These are phyloP conservation scores for Colletotrichum incanum DNA, from an alignment of 2,329 filamentous ascomycete genomes.

Conservation along the genomic window DNA sequence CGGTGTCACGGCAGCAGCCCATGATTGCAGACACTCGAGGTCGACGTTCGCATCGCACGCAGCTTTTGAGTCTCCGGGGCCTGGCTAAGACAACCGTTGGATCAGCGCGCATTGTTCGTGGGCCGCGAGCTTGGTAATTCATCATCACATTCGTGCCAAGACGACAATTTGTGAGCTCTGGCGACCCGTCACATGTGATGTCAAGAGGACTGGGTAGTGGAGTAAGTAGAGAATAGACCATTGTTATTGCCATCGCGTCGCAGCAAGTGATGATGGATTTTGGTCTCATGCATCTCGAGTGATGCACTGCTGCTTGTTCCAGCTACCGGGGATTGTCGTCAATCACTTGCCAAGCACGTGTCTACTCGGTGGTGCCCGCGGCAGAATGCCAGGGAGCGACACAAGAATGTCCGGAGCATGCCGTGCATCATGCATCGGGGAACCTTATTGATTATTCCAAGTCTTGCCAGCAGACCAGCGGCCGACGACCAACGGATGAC, in stretches of 20 bases:
- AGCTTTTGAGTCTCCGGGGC: not conserved
- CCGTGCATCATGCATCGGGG: not conserved
- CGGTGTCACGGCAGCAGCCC: not conserved
- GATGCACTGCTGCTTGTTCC: not conserved
- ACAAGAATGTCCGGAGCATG: not conserved
- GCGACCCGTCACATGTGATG: not conserved
- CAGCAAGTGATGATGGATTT: not conserved
- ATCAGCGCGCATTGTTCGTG: not conserved
- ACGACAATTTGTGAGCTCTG: not conserved
- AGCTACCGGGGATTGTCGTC: not conserved
- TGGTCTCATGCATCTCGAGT: not conserved
- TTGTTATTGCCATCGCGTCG: not conserved
- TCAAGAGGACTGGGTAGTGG: not conserved
- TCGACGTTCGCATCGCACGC: not conserved
- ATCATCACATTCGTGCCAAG: not conserved
- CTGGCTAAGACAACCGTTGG: not conserved
- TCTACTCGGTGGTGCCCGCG: not conserved
- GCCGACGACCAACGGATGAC: not conserved
- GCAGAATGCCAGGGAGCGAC: not conserved
- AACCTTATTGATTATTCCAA: not conserved
- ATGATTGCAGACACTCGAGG: not conserved
- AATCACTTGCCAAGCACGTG: not conserved
- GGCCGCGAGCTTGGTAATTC: no score
- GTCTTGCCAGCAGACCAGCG: not conserved
- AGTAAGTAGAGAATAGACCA: not conserved